These are phyloP conservation scores for Pseudopyrenochaeta lycopersici DNA, from an alignment of 2,329 filamentous ascomycete genomes.

Conservation along the genomic window DNA sequence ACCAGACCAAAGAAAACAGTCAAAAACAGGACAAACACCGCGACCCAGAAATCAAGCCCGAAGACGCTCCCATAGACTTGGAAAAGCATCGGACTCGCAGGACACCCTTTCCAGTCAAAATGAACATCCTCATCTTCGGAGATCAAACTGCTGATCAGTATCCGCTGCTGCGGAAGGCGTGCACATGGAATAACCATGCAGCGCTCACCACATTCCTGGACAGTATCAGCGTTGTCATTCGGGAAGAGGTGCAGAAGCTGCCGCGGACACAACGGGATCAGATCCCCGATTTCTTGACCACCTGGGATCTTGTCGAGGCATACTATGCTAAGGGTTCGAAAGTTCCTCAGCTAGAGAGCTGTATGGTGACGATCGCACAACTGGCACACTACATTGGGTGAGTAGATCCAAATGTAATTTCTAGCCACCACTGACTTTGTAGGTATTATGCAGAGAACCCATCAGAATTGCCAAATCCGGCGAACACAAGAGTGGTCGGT, in stretches of 20 bases:
- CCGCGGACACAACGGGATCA: conserved; percentile 64
- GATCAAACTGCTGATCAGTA: conserved; percentile 76
- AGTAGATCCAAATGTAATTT: conserved; percentile 40
- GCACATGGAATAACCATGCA: conserved; percentile 61
- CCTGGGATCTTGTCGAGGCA: conserved; percentile 71
- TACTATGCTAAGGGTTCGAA: conserved; percentile 68
- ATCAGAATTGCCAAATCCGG: conserved; percentile 60
- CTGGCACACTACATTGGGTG: conserved; percentile 75
- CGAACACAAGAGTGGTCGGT: conserved; percentile 65
- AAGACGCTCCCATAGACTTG: no score
- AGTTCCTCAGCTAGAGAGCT: conserved; percentile 70
- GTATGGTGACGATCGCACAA: conserved; percentile 71
- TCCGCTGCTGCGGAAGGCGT: conserved; percentile 63
- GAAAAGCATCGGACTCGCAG: no score
- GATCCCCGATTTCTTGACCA: conserved; percentile 69
- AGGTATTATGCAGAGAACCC: conserved; percentile 62
- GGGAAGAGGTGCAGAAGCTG: conserved; percentile 67
- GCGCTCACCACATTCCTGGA: conserved; percentile 71
- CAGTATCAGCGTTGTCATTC: conserved; percentile 65
- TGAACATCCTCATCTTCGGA: conserved; percentile 70
- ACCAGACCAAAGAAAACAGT: no score
- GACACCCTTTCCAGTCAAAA: conserved; percentile 40
- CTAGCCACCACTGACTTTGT: conserved; percentile 37
- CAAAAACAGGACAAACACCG: no score
- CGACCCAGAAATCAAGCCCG: no score